Percentiles rank a stretch among this genome's conserved stretches.
These are phyloP conservation scores for Candida ortonii DNA, from an alignment of 805 yeast genomes.

Conservation along the genomic window DNA sequence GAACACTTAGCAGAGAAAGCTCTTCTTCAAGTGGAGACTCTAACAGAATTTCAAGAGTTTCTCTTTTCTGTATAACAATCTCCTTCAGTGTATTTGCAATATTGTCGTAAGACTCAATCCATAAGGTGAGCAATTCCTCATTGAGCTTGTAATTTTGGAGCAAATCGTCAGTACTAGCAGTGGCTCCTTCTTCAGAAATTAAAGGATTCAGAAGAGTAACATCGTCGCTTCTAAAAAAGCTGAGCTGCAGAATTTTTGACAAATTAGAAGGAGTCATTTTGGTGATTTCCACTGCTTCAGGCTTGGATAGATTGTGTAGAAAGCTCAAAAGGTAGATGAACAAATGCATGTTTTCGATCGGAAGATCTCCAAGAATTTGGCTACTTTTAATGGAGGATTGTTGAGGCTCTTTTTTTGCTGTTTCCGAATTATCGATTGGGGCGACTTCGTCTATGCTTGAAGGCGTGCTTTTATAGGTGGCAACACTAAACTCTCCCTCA, in stretches of 20 bases:
- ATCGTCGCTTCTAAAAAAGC: conserved; percentile 35
- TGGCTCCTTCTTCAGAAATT: conserved; percentile 13
- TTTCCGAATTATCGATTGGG: conserved; percentile 1
- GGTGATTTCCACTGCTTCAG: conserved; percentile 28
- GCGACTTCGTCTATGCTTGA: conserved; percentile 3
- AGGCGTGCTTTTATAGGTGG: conserved; percentile 8
- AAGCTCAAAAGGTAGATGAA: conserved; percentile 30
- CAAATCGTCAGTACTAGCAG: conserved; percentile 27
- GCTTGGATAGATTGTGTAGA: conserved; percentile 23
- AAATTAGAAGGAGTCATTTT: conserved; percentile 37
- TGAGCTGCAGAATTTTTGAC: conserved; percentile 38
- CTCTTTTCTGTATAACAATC: conserved; percentile 5
- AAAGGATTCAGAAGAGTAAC: conserved; percentile 19
- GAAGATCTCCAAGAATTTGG: conserved; percentile 19
- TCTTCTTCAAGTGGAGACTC: conserved; percentile 19
- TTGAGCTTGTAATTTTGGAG: conserved; percentile 28
- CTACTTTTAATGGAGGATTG: neutral
- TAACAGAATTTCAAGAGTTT: conserved; percentile 14
- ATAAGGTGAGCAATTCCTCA: conserved; percentile 26
- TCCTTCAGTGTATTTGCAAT: conserved; percentile 14
- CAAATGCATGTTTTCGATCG: conserved; percentile 32
- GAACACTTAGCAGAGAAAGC: no score
- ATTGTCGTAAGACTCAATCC: conserved; percentile 25
- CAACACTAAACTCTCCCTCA: conserved; percentile 12
- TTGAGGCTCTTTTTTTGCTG: conserved; percentile 1